These are phyloP conservation scores for Rhizopogon sp. DNA, from an alignment of 768 basidiomycete genomes.

Conservation along the genomic window DNA sequence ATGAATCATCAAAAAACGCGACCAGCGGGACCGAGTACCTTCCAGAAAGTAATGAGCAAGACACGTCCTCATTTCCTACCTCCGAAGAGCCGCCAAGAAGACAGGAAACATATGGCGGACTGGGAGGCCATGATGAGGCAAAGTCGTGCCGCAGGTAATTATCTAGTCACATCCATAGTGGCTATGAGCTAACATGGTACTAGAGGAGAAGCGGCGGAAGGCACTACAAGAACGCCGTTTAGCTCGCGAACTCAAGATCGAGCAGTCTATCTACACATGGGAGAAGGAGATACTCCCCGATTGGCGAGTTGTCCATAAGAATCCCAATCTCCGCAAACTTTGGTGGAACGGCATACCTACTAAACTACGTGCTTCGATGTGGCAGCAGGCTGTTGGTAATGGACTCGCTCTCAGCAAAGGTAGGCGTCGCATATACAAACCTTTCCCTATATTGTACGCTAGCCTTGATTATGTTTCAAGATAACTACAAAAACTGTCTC, in stretches of 20 bases:
- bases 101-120: slow-evolving; percentile 76
- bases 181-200: not conserved
- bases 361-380: slow-evolving; percentile 72
- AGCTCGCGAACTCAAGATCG: slow-evolving; percentile 60
- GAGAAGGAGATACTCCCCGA: slow-evolving; percentile 77
- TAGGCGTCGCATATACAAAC: slow-evolving; percentile 21
- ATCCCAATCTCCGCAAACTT: slow-evolving; percentile 57
- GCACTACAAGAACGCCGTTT: slow-evolving; percentile 58
- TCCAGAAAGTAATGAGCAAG: slow-evolving; percentile 79
- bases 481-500: slow-evolving; percentile 66
- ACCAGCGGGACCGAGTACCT: slow-evolving; percentile 59
- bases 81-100: slow-evolving; percentile 74
- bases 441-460: not conserved
- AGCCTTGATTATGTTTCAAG: slow-evolving; percentile 30
- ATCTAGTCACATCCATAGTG: not conserved
- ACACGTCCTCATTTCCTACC: slow-evolving; percentile 85
- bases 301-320: slow-evolving; percentile 70
- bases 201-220: slow-evolving; percentile 69
- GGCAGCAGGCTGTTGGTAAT: slow-evolving; percentile 86
- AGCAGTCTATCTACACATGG: slow-evolving; percentile 71
- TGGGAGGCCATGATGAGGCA: slow-evolving; percentile 88
- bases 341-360: slow-evolving; percentile 92
- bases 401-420: slow-evolving; percentile 79
- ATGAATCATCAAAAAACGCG: slow-evolving; percentile 39
- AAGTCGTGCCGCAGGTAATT: slow-evolving; percentile 67